Percentiles rank a stretch among this genome's conserved stretches.
phyloP scores from a whole-genome alignment of 2,329 filamentous ascomycete species.

The Nannizziopsis arthrosporioides region DNA sequence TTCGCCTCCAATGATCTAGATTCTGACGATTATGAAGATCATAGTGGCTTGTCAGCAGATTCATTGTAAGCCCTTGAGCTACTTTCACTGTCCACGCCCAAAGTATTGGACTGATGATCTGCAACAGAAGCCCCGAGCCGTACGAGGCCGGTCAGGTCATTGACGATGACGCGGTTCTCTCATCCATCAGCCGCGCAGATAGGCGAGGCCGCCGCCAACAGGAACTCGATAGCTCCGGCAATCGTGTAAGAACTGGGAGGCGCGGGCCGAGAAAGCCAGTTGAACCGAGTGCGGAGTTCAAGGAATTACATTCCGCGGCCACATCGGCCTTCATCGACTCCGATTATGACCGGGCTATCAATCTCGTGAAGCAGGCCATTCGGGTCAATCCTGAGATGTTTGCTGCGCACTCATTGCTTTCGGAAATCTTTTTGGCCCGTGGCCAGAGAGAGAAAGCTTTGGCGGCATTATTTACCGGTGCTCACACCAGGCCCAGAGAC shows the following conservation, averaged over 20 bases:
- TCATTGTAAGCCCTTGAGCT: constrained; percentile 8
- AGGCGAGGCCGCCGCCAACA: constrained; percentile 12
- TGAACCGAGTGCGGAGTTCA: constrained; percentile 40
- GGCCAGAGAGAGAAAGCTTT: constrained; percentile 48
- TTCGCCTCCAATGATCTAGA: constrained; percentile 1
- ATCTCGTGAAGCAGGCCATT: constrained; percentile 39
- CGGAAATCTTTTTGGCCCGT: constrained; percentile 46
- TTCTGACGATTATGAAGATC: not conserved
- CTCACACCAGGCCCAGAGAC: constrained; percentile 45
- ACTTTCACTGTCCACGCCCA: not conserved
- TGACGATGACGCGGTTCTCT: constrained; percentile 13
- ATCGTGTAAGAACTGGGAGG: constrained; percentile 24
- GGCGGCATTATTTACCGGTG: constrained; percentile 46
- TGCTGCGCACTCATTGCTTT: constrained; percentile 48
- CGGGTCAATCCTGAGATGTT: constrained; percentile 52
- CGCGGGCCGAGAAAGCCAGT: constrained; percentile 37
- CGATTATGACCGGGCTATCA: constrained; percentile 35
- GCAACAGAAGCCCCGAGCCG: constrained; percentile 7
- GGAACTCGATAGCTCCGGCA: constrained; percentile 7
- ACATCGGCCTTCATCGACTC: constrained; percentile 40
- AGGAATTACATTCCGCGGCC: constrained; percentile 36
- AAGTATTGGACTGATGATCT: not conserved
- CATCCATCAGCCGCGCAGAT: constrained; percentile 11
- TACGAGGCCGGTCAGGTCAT: constrained; percentile 9
- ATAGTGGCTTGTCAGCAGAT: constrained; percentile 7